Base-by-base conservation (phyloP, 2,329 filamentous ascomycete genomes). In the Talaromyces atroroseus region DNA sequence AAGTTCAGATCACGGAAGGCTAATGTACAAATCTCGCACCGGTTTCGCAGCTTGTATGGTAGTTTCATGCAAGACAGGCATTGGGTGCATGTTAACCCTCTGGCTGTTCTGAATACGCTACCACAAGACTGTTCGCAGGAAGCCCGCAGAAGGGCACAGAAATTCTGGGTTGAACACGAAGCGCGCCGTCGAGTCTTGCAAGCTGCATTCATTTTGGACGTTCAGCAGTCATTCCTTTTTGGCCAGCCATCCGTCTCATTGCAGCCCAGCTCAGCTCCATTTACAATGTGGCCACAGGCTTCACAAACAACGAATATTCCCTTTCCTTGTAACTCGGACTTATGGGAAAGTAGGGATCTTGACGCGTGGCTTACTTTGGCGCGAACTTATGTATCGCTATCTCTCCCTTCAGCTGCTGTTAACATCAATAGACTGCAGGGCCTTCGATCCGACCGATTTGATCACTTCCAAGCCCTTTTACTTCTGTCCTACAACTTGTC, bases 141-240 rank as follows among this genome's bases (percentile, higher is more conserved):
- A 23, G 65, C 64, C 21, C 56, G 71, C 16, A 57, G 59, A 48
- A 62, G 61, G 50, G 68, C 68, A 5, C 64, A 69, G 49, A 67
- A 66, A 34, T 68, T 69, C 57, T 72, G 68, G 69, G 58, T 69
- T 23, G 68, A 71, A 52, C 66, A 70, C 49, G 68, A 72, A 59
- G 65, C 68, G 1, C 61, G 69, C 29, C 59, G 69, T 49, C 61
- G 69, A 18, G 66, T 72, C 23, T 63, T 71, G 32, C 68, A 71
- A 54, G 68, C 69, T 10, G 64, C 64, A 16, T 68, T 66, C 24
- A 65, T 71, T 14, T 61, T 72, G 23, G 69, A 72, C 54, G 62
- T 65, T 21, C 65, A 70, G 46, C 68, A 71, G 38, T 65, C 63
- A 18, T 60, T 57, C 14, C 52, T 72, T 2, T 71, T 71, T 57